Percentiles rank a stretch among this genome's conserved stretches.
These are phyloP conservation scores for Paecilomyces niveus DNA, from an alignment of 2,329 filamentous ascomycete genomes.

Conservation along the genomic window DNA sequence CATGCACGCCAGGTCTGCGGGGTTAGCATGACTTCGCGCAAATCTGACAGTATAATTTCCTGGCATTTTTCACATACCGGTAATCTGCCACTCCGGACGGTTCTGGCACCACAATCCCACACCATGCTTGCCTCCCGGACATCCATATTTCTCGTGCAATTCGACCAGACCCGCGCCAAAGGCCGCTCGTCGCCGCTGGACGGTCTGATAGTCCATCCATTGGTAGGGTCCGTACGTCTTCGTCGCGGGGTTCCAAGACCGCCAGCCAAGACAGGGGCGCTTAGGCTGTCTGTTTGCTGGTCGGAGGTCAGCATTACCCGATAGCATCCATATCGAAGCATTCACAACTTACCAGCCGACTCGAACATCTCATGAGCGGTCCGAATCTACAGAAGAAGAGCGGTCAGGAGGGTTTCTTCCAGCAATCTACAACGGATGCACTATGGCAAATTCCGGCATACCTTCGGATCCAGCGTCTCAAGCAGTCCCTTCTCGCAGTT, in stretches of 20 bases:
- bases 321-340: neutral
- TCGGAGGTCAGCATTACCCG: constrained; percentile 2
- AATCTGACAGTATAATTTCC: neutral
- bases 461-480: constrained; percentile 61
- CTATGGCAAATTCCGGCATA: constrained; percentile 1
- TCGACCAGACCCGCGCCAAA: constrained; percentile 80
- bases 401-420: neutral
- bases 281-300: constrained; percentile 54
- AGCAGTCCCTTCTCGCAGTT: constrained; percentile 66
- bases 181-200: constrained; percentile 72
- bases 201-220: constrained; percentile 76
- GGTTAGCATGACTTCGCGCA: constrained; percentile 3
- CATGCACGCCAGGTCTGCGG: constrained; percentile 70
- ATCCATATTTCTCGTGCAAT: constrained; percentile 65
- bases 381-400: constrained; percentile 34
- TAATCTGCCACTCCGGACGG: constrained; percentile 81
- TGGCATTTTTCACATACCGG: constrained; percentile 43
- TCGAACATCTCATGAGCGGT: constrained; percentile 82
- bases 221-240: constrained; percentile 70
- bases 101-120: constrained; percentile 84
- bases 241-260: constrained; percentile 68
- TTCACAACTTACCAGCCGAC: constrained; percentile 39
- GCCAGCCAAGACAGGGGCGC: constrained; percentile 68
- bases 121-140: constrained; percentile 61
- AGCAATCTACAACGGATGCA: neutral